Base-by-base conservation (phyloP, 441 rosid species). In the Rhodomyrtus psidioides region DNA sequence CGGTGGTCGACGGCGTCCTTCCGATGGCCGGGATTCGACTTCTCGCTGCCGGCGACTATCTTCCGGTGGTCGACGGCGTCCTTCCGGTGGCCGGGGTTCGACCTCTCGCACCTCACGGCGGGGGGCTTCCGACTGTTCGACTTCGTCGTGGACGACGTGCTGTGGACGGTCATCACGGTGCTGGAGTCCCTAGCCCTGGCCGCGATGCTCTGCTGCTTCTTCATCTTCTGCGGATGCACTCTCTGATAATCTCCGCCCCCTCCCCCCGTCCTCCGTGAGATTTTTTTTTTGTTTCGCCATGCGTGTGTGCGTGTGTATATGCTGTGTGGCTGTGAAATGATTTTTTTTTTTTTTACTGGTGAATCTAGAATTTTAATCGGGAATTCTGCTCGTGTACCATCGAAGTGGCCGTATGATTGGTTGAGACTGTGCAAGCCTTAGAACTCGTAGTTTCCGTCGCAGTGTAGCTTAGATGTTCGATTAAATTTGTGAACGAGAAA, bases 201-300 rank as follows among this genome's bases (percentile, higher is more conserved):
- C 53, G 81, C 96, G 39, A 95, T 93, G 92, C 90, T 96, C 53
- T 95, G 98, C 84, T 95, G 87, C 89, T 96, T 91, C 94, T 94
- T 95, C 85, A 53, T 96, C 56, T 95, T 92, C 85, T 96, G 98
- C 82, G 98, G 98, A 9, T 96, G 98, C 88, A 94, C 95, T 27
- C 91, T 95, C 82, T 96, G 91, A 94, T 76, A 75, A 14, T 42
- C 30, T 39, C 15, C 42, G 16, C 42, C 19, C 19, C 21, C 74
- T 8, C 17, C 21, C 55, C 23, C 81, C 24, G 26, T 46, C 51
- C 46, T 39, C 83, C 83, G 13, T 2, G 83, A 49, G 83, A 53
- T 17, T 7, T 30, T 49, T 49, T n/a, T 19, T 15, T 15, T 17
- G 54, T 30, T 34, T 16, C 60, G n/a, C 49, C 79, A 14, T 24